Evolutionary conservation across 2,329 filamentous ascomycete species (phyloP).

Genomic region (Nannizzia gypsea): DNA sequence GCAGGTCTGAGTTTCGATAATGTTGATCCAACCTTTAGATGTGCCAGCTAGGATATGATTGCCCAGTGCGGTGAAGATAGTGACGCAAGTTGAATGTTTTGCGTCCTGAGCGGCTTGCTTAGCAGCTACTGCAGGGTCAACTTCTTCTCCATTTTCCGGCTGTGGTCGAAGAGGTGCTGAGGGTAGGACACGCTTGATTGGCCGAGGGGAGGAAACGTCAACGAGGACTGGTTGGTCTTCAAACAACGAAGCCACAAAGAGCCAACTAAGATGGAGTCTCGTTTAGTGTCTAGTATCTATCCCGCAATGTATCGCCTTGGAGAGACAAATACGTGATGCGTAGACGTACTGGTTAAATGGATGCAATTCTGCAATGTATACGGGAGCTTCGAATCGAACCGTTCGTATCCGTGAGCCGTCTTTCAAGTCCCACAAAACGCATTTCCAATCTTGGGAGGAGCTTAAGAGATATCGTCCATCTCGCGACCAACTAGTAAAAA

Average conservation of each 20-base stretch:
- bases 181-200: constrained; percentile 65
- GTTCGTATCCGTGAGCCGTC: constrained; percentile 62
- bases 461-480: constrained; percentile 85
- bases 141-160: constrained; percentile 52
- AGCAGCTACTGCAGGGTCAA: constrained; percentile 48
- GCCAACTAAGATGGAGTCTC: constrained; percentile 42
- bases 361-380: constrained; percentile 92
- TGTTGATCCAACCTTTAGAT: constrained; percentile 90
- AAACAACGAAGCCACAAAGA: constrained; percentile 84
- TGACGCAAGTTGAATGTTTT: constrained; percentile 87
- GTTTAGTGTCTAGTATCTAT: neutral
- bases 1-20: constrained; percentile 71
- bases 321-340: neutral
- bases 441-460: constrained; percentile 92
- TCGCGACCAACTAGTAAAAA: constrained; percentile 60
- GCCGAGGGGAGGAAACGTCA: constrained; percentile 58
- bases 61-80: constrained; percentile 73
- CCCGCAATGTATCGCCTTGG: neutral
- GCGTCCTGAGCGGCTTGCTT: constrained; percentile 86
- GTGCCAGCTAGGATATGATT: constrained; percentile 87
- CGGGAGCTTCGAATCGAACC: constrained; percentile 80
- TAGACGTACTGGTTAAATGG: constrained; percentile 66
- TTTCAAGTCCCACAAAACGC: constrained; percentile 85
- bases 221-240: constrained; percentile 87
- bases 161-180: constrained; percentile 68